A percentile compares a stretch with the other conserved stretches of the same genome.
phyloP scores from a whole-genome alignment of 2,329 filamentous ascomycete genomes.

The Trichoderma citrinoviride region DNA sequence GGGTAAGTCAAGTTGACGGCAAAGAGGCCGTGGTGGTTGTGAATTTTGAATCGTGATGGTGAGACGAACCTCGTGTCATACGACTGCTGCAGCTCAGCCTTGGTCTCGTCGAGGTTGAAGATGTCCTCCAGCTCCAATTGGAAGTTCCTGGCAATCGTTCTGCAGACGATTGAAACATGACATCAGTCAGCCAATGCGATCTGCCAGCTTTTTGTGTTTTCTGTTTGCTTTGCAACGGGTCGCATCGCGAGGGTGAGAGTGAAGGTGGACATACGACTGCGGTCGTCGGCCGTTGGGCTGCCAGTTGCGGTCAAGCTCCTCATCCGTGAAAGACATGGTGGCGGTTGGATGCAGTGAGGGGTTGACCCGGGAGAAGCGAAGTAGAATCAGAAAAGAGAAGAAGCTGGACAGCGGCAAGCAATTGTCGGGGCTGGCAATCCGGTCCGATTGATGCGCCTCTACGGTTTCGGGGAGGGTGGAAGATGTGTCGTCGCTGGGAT shows the following conservation, averaged over 20 bases:
- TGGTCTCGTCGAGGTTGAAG: slow-evolving; percentile 79
- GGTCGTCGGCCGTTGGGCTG: slow-evolving; percentile 74
- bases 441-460: background rate
- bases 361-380: background rate
- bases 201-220: background rate
- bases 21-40: background rate
- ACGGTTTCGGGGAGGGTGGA: background rate
- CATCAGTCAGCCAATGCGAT: background rate
- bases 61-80: slow-evolving; percentile 75
- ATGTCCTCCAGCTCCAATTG: slow-evolving; percentile 82
- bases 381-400: background rate
- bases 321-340: slow-evolving; percentile 51
- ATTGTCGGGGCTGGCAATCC: background rate
- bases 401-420: background rate
- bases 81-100: slow-evolving; percentile 70
- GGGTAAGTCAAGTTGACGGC: too few relatives aligned
- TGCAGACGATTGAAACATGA: slow-evolving; percentile 38
- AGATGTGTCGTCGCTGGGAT: slow-evolving; percentile 6
- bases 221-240: too few relatives aligned
- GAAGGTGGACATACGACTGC: slow-evolving; percentile 68
- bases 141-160: slow-evolving; percentile 84
- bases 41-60: background rate
- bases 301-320: slow-evolving; percentile 74
- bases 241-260: background rate
- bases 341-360: slow-evolving; percentile 8